Evolutionary conservation across 306 rosid genomes (phyloP).

Genomic region (Phaseolus lunatus): DNA sequence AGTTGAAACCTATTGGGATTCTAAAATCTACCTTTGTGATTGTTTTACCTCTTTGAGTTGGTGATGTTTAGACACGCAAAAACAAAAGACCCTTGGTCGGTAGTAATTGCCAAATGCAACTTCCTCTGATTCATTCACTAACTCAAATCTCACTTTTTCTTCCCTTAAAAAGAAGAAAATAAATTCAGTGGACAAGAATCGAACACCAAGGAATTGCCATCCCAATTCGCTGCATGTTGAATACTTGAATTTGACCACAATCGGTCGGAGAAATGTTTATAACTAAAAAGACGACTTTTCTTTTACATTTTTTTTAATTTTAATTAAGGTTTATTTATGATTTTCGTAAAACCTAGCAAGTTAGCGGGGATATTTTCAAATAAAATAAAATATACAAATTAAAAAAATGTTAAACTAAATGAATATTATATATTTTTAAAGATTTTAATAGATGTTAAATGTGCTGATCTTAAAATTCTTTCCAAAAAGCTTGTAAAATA

Average conservation of each 20-base stretch:
- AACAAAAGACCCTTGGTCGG: background rate
- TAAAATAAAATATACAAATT: no score
- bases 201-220: background rate
- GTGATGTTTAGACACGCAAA: background rate
- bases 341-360: no score
- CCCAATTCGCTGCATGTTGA: background rate
- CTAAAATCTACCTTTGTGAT: background rate
- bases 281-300: background rate
- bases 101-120: no score
- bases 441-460: no score
- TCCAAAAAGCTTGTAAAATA: no score
- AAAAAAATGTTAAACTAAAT: no score
- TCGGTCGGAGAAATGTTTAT: background rate
- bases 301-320: background rate
- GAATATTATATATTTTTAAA: no score
- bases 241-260: background rate
- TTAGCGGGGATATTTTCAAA: no score
- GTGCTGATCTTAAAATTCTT: no score
- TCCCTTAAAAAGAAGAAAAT: background rate
- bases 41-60: background rate
- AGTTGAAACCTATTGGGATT: no score
- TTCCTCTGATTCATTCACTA: background rate
- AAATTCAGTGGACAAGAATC: background rate
- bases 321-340: no score
- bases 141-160: constrained; percentile 25